Conservation (phyloP, 2,329 filamentous ascomycete genomes). For the Microsporum ferrugineum region DNA sequence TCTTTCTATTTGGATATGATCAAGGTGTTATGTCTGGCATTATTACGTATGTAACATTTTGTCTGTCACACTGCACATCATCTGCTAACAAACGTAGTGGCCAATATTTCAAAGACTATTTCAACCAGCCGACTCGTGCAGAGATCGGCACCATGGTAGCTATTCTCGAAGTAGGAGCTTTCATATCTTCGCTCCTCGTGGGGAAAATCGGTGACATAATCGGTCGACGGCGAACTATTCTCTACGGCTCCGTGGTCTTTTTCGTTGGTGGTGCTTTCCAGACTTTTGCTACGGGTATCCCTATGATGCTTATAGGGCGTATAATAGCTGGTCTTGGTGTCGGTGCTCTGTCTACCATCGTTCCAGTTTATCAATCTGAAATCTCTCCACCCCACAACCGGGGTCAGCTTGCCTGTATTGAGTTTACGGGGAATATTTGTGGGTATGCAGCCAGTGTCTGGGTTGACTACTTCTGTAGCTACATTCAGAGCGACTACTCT, state of each 20-base stretch:
- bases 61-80: constrained; percentile 15
- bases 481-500: constrained; percentile 69
- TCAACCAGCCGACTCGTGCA: constrained; percentile 73
- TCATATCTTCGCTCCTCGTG: constrained; percentile 76
- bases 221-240: constrained; percentile 75
- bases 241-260: constrained; percentile 89
- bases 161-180: constrained; percentile 86
- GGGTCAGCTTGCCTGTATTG: constrained; percentile 91
- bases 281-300: constrained; percentile 67
- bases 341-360: constrained; percentile 80
- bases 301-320: constrained; percentile 76
- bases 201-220: constrained; percentile 86
- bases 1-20: constrained; percentile 55
- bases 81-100: constrained; percentile 40
- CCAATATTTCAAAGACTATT: constrained; percentile 79
- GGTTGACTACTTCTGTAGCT: constrained; percentile 97
- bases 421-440: constrained; percentile 93
- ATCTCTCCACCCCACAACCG: constrained; percentile 94
- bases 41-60: constrained; percentile 47
- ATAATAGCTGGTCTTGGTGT: constrained; percentile 77
- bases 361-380: constrained; percentile 87
- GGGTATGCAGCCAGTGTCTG: constrained; percentile 94
- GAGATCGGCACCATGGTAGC: constrained; percentile 96
- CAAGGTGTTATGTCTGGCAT: constrained; percentile 56
- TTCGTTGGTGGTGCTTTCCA: constrained; percentile 73